A percentile compares a stretch with the other conserved stretches of the same genome.
These are phyloP conservation scores for Backusella tuberculispora DNA, from an alignment of 192 early-diverging fungal species.

Conservation along the genomic window DNA sequence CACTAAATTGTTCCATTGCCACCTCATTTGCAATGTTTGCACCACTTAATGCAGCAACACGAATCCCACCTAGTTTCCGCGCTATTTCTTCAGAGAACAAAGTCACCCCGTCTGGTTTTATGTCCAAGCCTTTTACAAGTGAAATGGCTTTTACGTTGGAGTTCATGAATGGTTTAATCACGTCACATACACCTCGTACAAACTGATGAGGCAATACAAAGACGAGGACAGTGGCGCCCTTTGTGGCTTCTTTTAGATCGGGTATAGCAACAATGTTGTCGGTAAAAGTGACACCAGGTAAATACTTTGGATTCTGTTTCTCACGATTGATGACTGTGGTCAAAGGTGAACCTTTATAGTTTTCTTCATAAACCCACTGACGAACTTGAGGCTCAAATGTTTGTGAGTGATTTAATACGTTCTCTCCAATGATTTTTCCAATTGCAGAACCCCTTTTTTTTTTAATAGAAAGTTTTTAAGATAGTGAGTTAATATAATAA, in stretches of 20 bases:
- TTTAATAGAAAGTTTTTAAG: no score
- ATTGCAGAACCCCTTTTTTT: constrained; percentile 83
- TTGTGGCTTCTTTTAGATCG: constrained; percentile 73
- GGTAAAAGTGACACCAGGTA: constrained; percentile 85
- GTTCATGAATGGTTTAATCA: constrained; percentile 71
- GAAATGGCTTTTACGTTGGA: constrained; percentile 83
- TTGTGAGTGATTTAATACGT: constrained; percentile 64
- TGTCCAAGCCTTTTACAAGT: constrained; percentile 91
- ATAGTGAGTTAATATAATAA: not conserved
- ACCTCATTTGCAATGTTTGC: constrained; percentile 98
- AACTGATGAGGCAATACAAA: constrained; percentile 97
- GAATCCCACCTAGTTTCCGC: constrained; percentile 59
- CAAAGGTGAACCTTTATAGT: constrained; percentile 77
- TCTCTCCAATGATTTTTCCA: constrained; percentile 88
- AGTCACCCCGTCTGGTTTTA: constrained; percentile 70
- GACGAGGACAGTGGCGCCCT: constrained; percentile 86
- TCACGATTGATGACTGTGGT: constrained; percentile 90
- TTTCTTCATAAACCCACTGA: constrained; percentile 98
- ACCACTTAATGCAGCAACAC: constrained; percentile 83
- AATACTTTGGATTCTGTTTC: constrained; percentile 89
- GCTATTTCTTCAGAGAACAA: constrained; percentile 72
- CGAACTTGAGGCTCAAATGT: constrained; percentile 77
- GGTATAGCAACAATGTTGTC: constrained; percentile 83
- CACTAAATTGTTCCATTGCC: constrained; percentile 90
- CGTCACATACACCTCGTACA: constrained; percentile 77